phyloP scores from a whole-genome alignment of 305 asterid genomes.

The Fraxinus dipetala region DNA sequence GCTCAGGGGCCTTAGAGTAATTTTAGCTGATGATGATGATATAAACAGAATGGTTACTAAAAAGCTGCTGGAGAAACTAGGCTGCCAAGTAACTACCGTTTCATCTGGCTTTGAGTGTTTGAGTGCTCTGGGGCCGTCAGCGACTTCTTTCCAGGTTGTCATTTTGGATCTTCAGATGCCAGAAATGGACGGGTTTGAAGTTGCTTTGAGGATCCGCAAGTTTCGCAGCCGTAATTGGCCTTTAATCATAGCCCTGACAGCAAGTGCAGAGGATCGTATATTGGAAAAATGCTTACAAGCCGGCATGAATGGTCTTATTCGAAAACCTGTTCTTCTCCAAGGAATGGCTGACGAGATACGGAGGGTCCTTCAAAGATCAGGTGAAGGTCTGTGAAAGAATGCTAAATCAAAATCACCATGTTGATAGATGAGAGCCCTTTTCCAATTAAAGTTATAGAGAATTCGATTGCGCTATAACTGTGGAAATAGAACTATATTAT shows the following conservation, averaged over 20 bases:
- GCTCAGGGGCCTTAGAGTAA: slow-evolving; percentile 65
- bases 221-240: slow-evolving; percentile 73
- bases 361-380: slow-evolving; percentile 27
- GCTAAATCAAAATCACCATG: neutral
- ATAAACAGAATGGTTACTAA: slow-evolving; percentile 69
- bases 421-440: neutral
- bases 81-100: slow-evolving; percentile 65
- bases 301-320: slow-evolving; percentile 49
- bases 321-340: slow-evolving; percentile 39
- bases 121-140: slow-evolving; percentile 48
- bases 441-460: neutral
- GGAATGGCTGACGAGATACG: slow-evolving; percentile 43
- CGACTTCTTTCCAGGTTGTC: slow-evolving; percentile 50
- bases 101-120: slow-evolving; percentile 83
- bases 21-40: slow-evolving; percentile 74
- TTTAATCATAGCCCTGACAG: slow-evolving; percentile 63
- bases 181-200: slow-evolving; percentile 77
- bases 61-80: slow-evolving; percentile 77
- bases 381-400: neutral
- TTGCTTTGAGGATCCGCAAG: slow-evolving; percentile 64
- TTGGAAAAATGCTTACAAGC: slow-evolving; percentile 34
- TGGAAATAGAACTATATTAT: neutral
- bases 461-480: neutral
- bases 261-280: slow-evolving; percentile 34
- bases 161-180: slow-evolving; percentile 81